Evolutionary conservation across 495 filamentous ascomycete species (phyloP), one percentile per base, ranked within the genome.

Genomic region (Immersiella caudata): DNA sequence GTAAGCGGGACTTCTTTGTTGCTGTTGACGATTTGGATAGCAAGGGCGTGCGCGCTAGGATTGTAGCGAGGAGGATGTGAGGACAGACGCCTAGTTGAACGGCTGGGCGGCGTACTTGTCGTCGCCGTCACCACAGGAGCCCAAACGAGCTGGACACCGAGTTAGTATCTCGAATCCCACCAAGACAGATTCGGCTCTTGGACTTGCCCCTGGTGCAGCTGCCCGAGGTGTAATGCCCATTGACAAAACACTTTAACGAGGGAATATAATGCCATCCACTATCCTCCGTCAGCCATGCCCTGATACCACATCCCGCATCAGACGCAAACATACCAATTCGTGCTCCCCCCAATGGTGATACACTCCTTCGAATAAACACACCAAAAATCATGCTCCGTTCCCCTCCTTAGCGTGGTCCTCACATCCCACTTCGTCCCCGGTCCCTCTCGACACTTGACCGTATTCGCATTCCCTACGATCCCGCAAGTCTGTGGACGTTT

Each of bases 1-100:
- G 67, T 54, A 68, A 70, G 20, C 65, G 64, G 8, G 65, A 70
- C 33, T 70, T 70, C 57, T 68, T 70, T 27, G 40, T 70, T 9
- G 62, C 67, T 6, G 61, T 60, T 51, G 65, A 33, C 2, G 57
- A 66, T 46, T 24, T 70, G 40, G 29, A 66, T 9, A 73, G 68
- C 61, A 68, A 70, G 51, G 62, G 71, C 16, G 65, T 73, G 6
- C 24, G 68, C 8, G 68, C 71, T 9, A 68, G 9, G 14, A 36
- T 68, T 0, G 25, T 60, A 16, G 22, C 12, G 11, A 2, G 14
- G 56, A 29, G 0, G 56, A 29, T 0, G 6, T n/a, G 14, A 8
- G 0, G 27, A 21, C 11, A 9, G 24, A n/a, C 5, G 6, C 40
- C 40, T 14, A 14, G 40, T 12, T 46, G 40, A 12, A 59, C 2